Base-by-base conservation (phyloP, 129 eudicot species). In the Pittosporum tobira region DNA sequence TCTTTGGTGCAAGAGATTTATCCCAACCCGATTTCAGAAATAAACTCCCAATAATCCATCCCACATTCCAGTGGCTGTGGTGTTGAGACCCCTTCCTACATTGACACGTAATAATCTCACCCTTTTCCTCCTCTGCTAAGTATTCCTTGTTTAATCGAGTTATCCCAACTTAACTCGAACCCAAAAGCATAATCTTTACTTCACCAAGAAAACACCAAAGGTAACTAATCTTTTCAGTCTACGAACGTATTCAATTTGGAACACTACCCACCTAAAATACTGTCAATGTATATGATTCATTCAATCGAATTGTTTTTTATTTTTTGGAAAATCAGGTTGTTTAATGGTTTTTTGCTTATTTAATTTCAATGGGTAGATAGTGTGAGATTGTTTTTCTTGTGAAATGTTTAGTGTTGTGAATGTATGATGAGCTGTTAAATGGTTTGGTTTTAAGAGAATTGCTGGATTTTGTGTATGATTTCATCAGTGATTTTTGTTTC, bases 61-160 rank as follows among this genome's bases (percentile, higher is more conserved):
- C 55, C 38, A 27, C 28, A 27, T 67, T 80, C 73, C 84, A 72
- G 84, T 86, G 95, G 95, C 49, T 71, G 74, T 82, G 84, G 74
- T 53, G 49, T 44, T 69, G 4, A 4, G 19, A 57, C 25, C 29
- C 49, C 51, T 29, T 64, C n/a, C 37, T 53, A 59, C 56, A 21
- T 69, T 72, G 66, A 59, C 66, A 48, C 53, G n/a, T n/a, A n/a
- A 59, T 56, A 46, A 16, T 55, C 54, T 40, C 61, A 59, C 62
- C 45, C 37, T 29, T 55, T 27, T n/a, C n/a, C n/a, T n/a, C n/a
- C n/a, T n/a, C n/a, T n/a, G n/a, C n/a, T 37, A 37, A 37, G 11
- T 37, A 37, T 37, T 37, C 43, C 5, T 37, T 11, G 43, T 37
- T 37, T 37, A 11, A n/a, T n/a, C n/a, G n/a, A n/a, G n/a, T n/a